Conservation (phyloP, 2,329 filamentous ascomycete species). For the Xylariaceae sp. region DNA sequence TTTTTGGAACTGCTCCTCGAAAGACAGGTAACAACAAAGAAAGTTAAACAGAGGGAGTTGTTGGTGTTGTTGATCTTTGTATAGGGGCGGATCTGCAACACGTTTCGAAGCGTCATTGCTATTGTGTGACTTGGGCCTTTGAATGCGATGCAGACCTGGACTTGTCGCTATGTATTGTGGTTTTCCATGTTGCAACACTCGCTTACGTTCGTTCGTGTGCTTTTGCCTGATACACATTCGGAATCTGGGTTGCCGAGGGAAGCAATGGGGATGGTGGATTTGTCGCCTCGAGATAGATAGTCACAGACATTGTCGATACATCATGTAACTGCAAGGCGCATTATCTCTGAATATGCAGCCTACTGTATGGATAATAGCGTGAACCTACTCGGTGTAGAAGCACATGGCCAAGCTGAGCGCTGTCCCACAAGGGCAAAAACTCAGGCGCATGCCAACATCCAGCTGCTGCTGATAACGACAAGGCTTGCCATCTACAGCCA, state of each 20-base stretch:
- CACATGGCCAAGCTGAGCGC: neutral
- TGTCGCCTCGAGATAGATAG: neutral
- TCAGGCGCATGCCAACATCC: neutral
- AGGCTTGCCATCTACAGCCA: no score
- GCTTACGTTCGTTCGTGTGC: neutral
- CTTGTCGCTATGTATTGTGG: neutral
- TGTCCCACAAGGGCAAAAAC: neutral
- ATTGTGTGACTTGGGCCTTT: neutral
- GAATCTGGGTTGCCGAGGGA: neutral
- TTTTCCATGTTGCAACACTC: neutral
- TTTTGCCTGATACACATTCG: neutral
- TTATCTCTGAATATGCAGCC: neutral
- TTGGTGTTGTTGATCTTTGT: neutral
- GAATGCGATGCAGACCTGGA: no score
- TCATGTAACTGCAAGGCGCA: neutral
- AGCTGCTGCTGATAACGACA: neutral
- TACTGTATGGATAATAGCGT: neutral
- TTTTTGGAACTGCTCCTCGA: neutral
- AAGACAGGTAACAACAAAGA: neutral
- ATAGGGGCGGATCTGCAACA: neutral
- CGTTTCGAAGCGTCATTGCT: neutral
- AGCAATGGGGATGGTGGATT: neutral
- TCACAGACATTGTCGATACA: neutral
- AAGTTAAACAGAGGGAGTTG: neutral
- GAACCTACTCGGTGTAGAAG: neutral